Base-by-base conservation (phyloP, 192 early-diverging fungal species). In the Rhizoclosmatium sp. region DNA sequence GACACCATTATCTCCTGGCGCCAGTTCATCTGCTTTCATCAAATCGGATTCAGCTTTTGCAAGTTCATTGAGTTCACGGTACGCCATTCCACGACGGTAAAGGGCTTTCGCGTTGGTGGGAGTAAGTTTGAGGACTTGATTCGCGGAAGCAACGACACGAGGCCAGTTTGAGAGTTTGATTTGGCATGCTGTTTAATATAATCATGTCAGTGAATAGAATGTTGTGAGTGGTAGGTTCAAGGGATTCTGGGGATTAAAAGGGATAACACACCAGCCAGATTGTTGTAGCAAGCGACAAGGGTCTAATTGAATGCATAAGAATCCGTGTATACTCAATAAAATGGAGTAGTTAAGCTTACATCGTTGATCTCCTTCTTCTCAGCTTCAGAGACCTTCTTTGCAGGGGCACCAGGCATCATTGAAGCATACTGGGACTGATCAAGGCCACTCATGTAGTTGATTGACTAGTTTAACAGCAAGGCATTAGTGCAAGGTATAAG, bases 91-190 rank as follows among this genome's bases (percentile, higher is more conserved):
- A 47, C 86, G 80, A 5, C 86, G 86, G 71, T 81, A 87, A 44
- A 81, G 56, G 3, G 86, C 86, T 69, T 87, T 87, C n/a, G 82
- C 80, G 72, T 84, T 87, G 5, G 71, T 45, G 2, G 83, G 81
- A 41, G 80, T 69, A n/a, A 59, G 31, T 31, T 68, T 70, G 66
- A 87, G 77, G 49, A 84, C 82, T 62, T 87, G 84, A 44, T 85
- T 72, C 59, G 80, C 70, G 48, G 40, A 47, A 4, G 40, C 67
- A 58, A 87, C 70, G 23, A 72, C 79, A 42, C 82, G 82, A 2
- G 71, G 62, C 47, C 59, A 84, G 59, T 80, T 80, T 41, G 42
- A 45, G 45, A 78, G 61, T 59, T 81, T 82, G 10, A 84, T 41
- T 56, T 82, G 82, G 73, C 85, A 87, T 39, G 85, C 85, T 83